Conservation (phyloP, 2,329 filamentous ascomycete species). For the Mycogone perniciosa region DNA sequence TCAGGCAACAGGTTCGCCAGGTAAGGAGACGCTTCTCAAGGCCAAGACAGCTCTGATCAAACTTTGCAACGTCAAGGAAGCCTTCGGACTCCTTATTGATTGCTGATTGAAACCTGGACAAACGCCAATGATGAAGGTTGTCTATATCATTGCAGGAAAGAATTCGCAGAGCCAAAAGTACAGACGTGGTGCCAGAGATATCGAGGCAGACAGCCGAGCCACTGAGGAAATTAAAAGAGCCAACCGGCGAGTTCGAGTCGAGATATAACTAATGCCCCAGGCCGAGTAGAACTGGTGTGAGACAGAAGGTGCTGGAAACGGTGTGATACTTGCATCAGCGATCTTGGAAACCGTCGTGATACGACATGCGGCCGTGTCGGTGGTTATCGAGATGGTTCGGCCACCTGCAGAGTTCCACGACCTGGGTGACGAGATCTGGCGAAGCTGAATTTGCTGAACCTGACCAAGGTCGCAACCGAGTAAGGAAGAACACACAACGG, state of each 20-base stretch:
- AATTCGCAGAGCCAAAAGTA: neutral
- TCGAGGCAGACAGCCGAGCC: neutral
- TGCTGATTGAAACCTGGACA: too few species aligned
- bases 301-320: constrained; percentile 43
- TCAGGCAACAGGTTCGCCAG: neutral
- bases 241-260: constrained; percentile 5
- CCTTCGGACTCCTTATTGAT: too few species aligned
- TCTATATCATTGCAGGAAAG: too few species aligned
- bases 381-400: constrained; percentile 39
- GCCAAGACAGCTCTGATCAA: neutral
- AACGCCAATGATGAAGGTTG: too few species aligned
- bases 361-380: constrained; percentile 45
- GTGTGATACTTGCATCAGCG: constrained; percentile 42
- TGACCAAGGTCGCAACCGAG: constrained; percentile 19
- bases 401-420: constrained; percentile 35
- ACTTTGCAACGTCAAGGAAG: neutral
- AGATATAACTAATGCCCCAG: constrained; percentile 6
- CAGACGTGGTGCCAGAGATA: neutral
- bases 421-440: constrained; percentile 23
- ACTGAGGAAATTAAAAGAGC: neutral
- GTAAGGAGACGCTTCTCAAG: neutral
- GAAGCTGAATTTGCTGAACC: constrained; percentile 17
- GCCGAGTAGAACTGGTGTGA: constrained; percentile 31
- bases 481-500: constrained; percentile 20
- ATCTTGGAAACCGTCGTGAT: constrained; percentile 40